phyloP scores from a whole-genome alignment of 2,329 filamentous ascomycete species.

The Hymenoscyphus albidus region DNA sequence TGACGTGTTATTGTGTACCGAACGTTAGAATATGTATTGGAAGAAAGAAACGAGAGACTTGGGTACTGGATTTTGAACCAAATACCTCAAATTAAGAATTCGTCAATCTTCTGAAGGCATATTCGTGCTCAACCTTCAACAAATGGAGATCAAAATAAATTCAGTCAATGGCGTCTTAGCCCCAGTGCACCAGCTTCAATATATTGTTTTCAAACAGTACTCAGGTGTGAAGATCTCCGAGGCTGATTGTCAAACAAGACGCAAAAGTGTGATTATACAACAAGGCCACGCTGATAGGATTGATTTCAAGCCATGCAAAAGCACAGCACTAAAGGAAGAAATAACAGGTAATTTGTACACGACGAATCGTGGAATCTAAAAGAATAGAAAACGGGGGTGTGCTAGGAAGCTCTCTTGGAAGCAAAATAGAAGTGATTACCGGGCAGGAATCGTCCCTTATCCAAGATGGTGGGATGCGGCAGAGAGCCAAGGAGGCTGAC shows the following conservation, averaged over 20 bases:
- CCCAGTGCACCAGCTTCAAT: not conserved
- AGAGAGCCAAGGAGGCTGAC: constrained; percentile 4
- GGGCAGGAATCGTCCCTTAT: constrained; percentile 7
- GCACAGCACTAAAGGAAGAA: not conserved
- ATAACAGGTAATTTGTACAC: not conserved
- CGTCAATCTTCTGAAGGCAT: not conserved
- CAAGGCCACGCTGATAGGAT: not conserved
- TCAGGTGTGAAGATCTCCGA: not conserved
- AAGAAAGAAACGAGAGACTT: not conserved
- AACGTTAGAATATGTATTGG: not conserved
- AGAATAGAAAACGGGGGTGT: not conserved
- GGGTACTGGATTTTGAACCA: not conserved
- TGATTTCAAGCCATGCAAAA: not conserved
- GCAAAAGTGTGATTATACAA: not conserved
- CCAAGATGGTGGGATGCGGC: constrained; percentile 11
- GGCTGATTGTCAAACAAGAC: not conserved
- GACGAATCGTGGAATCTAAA: not conserved
- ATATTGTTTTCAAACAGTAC: not conserved
- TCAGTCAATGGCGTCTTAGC: not conserved
- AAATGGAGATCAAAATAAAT: constrained; percentile 2
- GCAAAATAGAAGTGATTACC: constrained; percentile 12
- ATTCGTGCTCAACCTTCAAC: not conserved
- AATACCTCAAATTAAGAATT: not conserved
- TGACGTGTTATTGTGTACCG: constrained; percentile 21
- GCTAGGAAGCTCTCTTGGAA: constrained; percentile 3